Base-by-base conservation (phyloP, 1,284 basidiomycete genomes). In the Fomitopsis betulina region DNA sequence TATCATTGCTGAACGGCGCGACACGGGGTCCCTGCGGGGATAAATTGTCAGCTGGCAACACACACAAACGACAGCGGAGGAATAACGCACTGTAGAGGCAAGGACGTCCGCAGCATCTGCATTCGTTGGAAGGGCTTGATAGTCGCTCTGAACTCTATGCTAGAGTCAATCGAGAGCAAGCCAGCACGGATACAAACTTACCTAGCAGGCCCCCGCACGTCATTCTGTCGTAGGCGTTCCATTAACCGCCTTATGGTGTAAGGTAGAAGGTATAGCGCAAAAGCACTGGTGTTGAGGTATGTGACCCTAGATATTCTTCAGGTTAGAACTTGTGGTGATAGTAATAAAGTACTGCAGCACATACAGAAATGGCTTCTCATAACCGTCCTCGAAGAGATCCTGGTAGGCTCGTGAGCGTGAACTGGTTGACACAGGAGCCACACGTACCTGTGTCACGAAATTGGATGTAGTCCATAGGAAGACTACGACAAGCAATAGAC, bases 221-320 rank as follows among this genome's bases (percentile, higher is more conserved):
- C 30, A 25, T 40, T 37, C 17, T 56, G 25, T 56, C 62, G 59
- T 54, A 56, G 51, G 63, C 67, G 59, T 57, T 58, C 58, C 58
- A 71, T 67, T 57, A 69, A 68, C 62, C 72, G 73, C 56, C 79
- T 78, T 58, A 86, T 65, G 50, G 79, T 67, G 67, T 81, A 85
- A 0, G 94, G 93, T 9, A 98, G 67, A 27, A 99, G 85, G 75
- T 98, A 98, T 19, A 96, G 67, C n/a, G 87, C 77, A 71, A 98
- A 99, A 9, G 91, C 82, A 58, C 93, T 88, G 0, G 94, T 96
- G 72, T 89, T 93, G 67, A 94, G 75, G 67, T 94, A 97, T 2
- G 94, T 97, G 49, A 94, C 80, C 53, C 90, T 92, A 43, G 15
- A 9, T 53, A 37, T 19, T 35, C 43, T 35, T 17, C 54, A n/a